A percentile compares a stretch with the other conserved stretches of the same genome.
Conservation (phyloP, 2,329 filamentous ascomycete species). For the Triangularia setosa region DNA sequence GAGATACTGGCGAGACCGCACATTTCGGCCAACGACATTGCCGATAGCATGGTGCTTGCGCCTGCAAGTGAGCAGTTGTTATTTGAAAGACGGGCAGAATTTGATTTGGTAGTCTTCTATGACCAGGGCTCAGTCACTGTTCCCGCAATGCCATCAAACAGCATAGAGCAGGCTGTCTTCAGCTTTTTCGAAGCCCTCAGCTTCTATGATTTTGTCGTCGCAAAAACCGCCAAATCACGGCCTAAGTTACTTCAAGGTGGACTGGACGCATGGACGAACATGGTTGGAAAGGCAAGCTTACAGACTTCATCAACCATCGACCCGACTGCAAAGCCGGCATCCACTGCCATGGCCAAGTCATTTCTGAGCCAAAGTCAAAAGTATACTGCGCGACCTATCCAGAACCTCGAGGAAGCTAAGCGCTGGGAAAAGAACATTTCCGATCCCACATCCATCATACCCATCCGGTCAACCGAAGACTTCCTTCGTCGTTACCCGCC, state of each 20-base stretch:
- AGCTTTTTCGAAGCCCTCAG: slow-evolving; percentile 75
- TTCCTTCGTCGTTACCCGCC: slow-evolving; percentile 81
- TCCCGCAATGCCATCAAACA: slow-evolving; percentile 27
- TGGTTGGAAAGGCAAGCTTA: slow-evolving; percentile 68
- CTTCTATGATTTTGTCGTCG: slow-evolving; percentile 67
- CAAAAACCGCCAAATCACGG: slow-evolving; percentile 35
- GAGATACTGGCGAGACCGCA: slow-evolving; percentile 65
- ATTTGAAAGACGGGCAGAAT: slow-evolving; percentile 70
- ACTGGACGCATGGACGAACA: slow-evolving; percentile 77
- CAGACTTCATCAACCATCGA: slow-evolving; percentile 36
- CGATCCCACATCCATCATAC: slow-evolving; percentile 51
- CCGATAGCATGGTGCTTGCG: slow-evolving; percentile 66
- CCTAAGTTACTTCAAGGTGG: slow-evolving; percentile 81
- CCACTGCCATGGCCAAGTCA: slow-evolving; percentile 23
- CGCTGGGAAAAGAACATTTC: slow-evolving; percentile 75
- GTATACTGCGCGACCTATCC: slow-evolving; percentile 62
- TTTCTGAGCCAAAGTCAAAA: slow-evolving; percentile 35
- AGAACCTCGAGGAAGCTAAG: slow-evolving; percentile 69
- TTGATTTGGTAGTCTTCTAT: slow-evolving; percentile 87
- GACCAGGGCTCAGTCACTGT: slow-evolving; percentile 65
- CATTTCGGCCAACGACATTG: slow-evolving; percentile 58
- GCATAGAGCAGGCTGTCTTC: slow-evolving; percentile 53
- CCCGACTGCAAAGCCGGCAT: slow-evolving; percentile 14
- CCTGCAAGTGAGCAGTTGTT: slow-evolving; percentile 70
- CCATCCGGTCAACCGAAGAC: slow-evolving; percentile 72